Percentiles rank a stretch among this genome's conserved stretches.
Evolutionary conservation across 139 green algal genomes (phyloP).

Genomic region (Ettlia oleoabundans): DNA sequence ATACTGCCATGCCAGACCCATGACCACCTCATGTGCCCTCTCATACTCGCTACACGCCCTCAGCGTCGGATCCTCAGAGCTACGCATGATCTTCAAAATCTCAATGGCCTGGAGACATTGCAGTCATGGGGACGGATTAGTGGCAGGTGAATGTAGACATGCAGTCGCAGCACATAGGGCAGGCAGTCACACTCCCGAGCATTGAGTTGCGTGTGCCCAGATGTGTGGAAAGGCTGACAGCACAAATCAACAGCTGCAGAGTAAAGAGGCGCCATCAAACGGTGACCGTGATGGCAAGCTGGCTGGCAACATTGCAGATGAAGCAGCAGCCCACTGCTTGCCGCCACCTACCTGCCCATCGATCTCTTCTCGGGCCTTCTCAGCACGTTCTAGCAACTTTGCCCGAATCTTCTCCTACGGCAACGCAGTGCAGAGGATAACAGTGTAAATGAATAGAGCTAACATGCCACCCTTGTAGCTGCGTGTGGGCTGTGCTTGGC

Average conservation of each 20-base stretch:
- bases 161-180: too few species aligned
- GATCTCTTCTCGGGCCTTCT: slow-evolving; percentile 13
- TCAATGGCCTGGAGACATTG: neutral
- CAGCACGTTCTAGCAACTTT: slow-evolving; percentile 1
- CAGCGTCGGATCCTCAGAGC: neutral
- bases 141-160: too few species aligned
- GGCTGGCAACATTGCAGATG: neutral
- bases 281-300: too few species aligned
- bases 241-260: too few species aligned
- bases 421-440: neutral
- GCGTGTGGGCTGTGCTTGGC: too few species aligned
- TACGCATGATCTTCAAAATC: neutral
- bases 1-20: slow-evolving; percentile 24
- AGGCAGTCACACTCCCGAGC: too few species aligned
- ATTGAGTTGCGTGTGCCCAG: too few species aligned
- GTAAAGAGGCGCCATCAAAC: too few species aligned
- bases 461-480: too few species aligned
- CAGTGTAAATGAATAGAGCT: too few species aligned
- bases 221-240: too few species aligned
- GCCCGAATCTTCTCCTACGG: slow-evolving; percentile 27
- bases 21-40: neutral
- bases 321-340: neutral
- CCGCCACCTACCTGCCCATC: neutral
- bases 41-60: neutral
- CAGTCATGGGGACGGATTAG: neutral